These are phyloP conservation scores for Pilaira anomala DNA, from an alignment of 192 early-diverging fungal species.

Conservation along the genomic window DNA sequence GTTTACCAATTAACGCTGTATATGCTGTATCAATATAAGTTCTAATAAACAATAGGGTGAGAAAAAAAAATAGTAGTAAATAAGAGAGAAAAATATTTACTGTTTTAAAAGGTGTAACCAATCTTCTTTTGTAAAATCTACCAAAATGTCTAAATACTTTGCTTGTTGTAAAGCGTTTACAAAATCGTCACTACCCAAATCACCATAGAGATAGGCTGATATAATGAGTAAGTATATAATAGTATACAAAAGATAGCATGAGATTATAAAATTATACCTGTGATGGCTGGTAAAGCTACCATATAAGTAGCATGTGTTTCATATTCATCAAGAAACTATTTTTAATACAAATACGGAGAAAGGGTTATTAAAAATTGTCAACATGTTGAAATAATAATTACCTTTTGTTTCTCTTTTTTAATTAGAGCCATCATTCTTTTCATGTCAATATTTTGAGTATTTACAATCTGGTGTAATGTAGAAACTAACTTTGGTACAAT, in stretches of 20 bases:
- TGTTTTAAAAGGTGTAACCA: conserved; percentile 48
- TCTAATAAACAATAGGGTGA: conserved; percentile 16
- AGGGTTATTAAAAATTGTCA: conserved; percentile 1
- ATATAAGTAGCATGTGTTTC: conserved; percentile 17
- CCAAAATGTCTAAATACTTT: conserved; percentile 40
- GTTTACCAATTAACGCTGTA: conserved; percentile 48
- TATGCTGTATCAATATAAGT: conserved; percentile 40
- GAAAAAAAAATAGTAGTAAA: not conserved
- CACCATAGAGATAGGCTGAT: conserved; percentile 47
- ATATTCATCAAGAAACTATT: conserved; percentile 15
- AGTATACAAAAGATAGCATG: not conserved
- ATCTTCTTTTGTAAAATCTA: conserved; percentile 38
- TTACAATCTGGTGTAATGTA: conserved; percentile 36
- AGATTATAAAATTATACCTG: not conserved
- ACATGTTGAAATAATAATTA: not conserved
- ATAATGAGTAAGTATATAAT: not conserved
- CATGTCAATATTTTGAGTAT: conserved; percentile 52
- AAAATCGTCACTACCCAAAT: conserved; percentile 45
- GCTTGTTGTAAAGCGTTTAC: conserved; percentile 39
- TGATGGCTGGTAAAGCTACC: conserved; percentile 17
- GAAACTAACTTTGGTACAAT: conserved; percentile 40
- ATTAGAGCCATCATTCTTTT: conserved; percentile 48
- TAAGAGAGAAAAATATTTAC: conserved; percentile 28
- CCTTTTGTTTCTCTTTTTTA: conserved; percentile 47
- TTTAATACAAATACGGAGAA: not conserved